A percentile compares a stretch with the other conserved stretches of the same genome.
Conservation (phyloP, 352 stramenopile genomes). For the Pythium inflatum region DNA sequence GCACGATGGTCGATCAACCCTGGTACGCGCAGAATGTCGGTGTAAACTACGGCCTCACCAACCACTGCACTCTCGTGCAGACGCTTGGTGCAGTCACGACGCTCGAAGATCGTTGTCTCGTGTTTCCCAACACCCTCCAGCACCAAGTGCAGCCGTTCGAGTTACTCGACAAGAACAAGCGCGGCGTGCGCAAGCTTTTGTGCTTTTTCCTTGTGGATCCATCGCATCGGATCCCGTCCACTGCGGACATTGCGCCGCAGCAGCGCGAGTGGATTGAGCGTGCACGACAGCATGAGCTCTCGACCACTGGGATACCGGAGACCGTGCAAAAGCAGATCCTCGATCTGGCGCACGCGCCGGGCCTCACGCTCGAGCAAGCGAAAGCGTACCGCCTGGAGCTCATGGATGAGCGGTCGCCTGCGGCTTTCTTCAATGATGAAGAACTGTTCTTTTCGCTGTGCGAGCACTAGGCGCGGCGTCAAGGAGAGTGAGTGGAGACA, state of each 20-base stretch:
- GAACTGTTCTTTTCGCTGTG: conserved; percentile 19
- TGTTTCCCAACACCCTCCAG: conserved; percentile 41
- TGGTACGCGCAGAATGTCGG: conserved; percentile 26
- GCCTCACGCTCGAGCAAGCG: conserved; percentile 27
- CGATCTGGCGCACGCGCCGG: background rate
- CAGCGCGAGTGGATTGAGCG: conserved; percentile 35
- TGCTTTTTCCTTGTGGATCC: conserved; percentile 43
- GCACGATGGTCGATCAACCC: conserved; percentile 16
- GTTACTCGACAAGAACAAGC: conserved; percentile 29
- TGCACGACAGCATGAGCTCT: background rate
- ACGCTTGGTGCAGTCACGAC: conserved; percentile 24
- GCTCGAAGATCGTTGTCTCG: conserved; percentile 31
- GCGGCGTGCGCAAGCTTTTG: conserved; percentile 36
- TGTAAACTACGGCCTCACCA: conserved; percentile 15
- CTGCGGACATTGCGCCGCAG: conserved; percentile 35
- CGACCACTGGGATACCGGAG: background rate
- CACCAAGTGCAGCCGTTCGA: conserved; percentile 38
- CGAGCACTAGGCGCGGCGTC: conserved; percentile 14
- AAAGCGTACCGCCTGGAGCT: conserved; percentile 18
- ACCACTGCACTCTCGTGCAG: conserved; percentile 19
- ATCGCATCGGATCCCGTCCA: conserved; percentile 31
- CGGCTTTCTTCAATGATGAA: background rate
- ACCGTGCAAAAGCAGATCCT: background rate
- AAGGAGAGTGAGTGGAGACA: no score
- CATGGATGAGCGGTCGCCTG: conserved; percentile 7